Evolutionary conservation across 2,329 filamentous ascomycete species (phyloP), one percentile per base, ranked within the genome.

Genomic region (Nemania sp.): DNA sequence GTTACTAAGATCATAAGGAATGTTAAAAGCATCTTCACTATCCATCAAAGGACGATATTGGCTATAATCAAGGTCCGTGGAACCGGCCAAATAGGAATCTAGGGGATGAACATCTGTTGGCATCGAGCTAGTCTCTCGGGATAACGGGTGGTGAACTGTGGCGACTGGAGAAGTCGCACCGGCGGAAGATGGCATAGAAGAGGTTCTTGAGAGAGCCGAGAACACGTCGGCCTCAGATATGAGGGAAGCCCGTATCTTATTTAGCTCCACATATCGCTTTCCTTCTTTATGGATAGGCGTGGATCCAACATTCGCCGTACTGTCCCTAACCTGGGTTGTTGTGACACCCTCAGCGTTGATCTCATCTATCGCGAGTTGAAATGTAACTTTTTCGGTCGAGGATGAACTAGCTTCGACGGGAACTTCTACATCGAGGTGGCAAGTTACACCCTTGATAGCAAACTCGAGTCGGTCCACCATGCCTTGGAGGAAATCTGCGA

Each of bases 401-500:
- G 82, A 75, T n/a, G 80, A 77, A 72, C 77, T 78, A 64, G 81
- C 75, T 67, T 90, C 85, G 35, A 84, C 77, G 1, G 86, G 85
- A 8, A 89, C 80, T 56, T 88, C 83, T 47, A 90, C 81, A 72
- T 93, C 89, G 20, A 94, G 80, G 73, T 90, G 88, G 70, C 94
- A 85, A 11, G 85, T 86, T 64, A 95, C 86, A 27, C 88, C 85
- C 58, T 85, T 86, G 66, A 95, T 88, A 57, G 83, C 84, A 27
- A 95, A 81, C 75, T 92, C 88, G 63, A 90, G 84, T 53, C 92
- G 87, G 78, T 96, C 92, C 27, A 91, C 82, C 56, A 94, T 88
- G 32, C 92, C 91, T 72, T 93, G 90, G 5, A 95, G 79, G 71
- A 93, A 93, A 71, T 87, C 88, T 49, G 90, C 87, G 54, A 96